These are phyloP conservation scores for Aureobasidium uvarum DNA, from an alignment of 2,329 filamentous ascomycete species.

Conservation along the genomic window DNA sequence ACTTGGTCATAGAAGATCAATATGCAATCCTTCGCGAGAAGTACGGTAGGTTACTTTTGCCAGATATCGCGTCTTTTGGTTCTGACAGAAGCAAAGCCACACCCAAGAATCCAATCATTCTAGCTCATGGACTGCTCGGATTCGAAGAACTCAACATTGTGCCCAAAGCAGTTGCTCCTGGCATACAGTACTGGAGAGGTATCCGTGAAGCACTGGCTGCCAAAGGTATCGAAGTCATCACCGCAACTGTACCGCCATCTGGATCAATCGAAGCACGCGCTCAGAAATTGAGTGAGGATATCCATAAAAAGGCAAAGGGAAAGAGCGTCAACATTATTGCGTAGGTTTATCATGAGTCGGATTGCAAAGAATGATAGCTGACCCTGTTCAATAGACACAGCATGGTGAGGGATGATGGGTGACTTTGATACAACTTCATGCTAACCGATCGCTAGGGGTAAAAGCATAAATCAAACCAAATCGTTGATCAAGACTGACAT, in stretches of 20 bases:
- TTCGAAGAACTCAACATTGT: constrained; percentile 59
- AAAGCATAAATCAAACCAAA: not conserved
- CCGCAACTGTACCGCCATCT: constrained; percentile 58
- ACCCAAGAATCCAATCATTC: constrained; percentile 59
- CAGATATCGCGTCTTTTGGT: not conserved
- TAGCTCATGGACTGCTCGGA: constrained; percentile 65
- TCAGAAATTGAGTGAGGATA: constrained; percentile 52
- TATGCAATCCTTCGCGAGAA: constrained; percentile 58
- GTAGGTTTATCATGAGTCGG: constrained; percentile 43
- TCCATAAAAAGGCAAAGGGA: constrained; percentile 53
- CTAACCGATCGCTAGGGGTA: constrained; percentile 39
- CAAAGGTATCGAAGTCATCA: constrained; percentile 61
- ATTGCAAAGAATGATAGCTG: not conserved
- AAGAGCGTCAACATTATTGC: constrained; percentile 64
- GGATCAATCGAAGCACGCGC: constrained; percentile 60
- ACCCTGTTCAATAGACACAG: constrained; percentile 50
- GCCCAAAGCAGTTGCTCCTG: constrained; percentile 45
- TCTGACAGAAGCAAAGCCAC: constrained; percentile 33
- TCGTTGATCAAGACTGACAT: not conserved
- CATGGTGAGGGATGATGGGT: constrained; percentile 42
- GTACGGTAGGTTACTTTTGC: constrained; percentile 49
- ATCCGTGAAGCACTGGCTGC: constrained; percentile 58
- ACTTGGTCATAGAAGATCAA: constrained; percentile 55
- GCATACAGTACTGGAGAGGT: constrained; percentile 63
- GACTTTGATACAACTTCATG: not conserved